Conservation (phyloP, 2,329 filamentous ascomycete species). For the Ascochyta lentis region DNA sequence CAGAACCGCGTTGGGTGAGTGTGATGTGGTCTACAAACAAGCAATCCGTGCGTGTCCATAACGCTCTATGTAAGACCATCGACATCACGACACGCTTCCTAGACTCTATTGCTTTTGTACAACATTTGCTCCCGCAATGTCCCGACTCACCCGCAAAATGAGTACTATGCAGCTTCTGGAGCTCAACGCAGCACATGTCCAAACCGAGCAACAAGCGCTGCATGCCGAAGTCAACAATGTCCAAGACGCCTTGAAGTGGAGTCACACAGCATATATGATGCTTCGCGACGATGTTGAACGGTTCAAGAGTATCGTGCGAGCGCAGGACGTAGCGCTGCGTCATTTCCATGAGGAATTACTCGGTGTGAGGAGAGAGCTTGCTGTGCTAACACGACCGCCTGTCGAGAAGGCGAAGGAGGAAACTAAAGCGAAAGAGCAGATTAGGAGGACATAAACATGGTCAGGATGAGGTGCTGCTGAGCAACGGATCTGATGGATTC, state of each 20-base stretch:
- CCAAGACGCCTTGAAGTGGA: not conserved
- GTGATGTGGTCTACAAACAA: too few species aligned
- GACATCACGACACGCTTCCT: not conserved
- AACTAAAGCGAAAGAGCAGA: not conserved
- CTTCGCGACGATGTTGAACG: constrained; percentile 3
- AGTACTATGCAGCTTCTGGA: constrained; percentile 2
- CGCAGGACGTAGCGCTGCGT: not conserved
- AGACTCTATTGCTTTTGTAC: too few species aligned
- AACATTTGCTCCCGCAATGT: not conserved
- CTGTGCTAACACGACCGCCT: not conserved
- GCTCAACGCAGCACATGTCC: not conserved
- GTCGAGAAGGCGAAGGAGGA: too few species aligned
- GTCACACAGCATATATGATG: constrained; percentile 1
- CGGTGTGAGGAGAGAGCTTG: not conserved
- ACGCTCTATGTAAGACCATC: not conserved
- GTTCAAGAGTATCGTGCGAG: not conserved
- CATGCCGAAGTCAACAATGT: not conserved
- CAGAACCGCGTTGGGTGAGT: too few species aligned
- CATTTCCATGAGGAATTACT: not conserved
- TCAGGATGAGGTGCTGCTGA: too few species aligned
- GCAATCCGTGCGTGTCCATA: too few species aligned
- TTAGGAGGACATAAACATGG: not conserved
- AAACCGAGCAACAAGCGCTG: constrained; percentile 1
- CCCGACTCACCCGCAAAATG: not conserved
- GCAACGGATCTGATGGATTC: too few species aligned